Evolutionary conservation across 352 stramenopile genomes (phyloP).

Genomic region (Pythium scleroteichum): DNA sequence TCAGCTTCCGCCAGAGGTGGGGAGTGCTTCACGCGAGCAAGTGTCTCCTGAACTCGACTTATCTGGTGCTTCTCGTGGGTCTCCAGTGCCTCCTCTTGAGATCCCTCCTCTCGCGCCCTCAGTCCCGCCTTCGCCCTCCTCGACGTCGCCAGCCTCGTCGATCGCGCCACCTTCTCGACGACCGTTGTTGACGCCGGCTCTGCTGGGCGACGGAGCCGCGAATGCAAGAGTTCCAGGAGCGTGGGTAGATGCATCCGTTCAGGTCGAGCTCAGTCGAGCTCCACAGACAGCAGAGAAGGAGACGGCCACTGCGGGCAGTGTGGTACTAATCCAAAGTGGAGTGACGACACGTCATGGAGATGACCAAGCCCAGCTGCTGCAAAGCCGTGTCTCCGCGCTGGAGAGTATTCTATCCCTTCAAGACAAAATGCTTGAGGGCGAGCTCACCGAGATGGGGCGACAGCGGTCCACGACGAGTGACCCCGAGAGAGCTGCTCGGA

Average conservation of each 20-base stretch:
- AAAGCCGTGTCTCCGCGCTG: slow-evolving; percentile 50
- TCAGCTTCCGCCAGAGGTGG: background rate
- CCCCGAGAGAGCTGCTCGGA: slow-evolving; percentile 18
- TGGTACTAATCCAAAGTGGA: background rate
- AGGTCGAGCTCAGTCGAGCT: background rate
- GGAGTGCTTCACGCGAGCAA: background rate
- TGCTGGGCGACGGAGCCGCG: background rate
- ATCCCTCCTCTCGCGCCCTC: background rate
- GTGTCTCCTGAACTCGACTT: slow-evolving; percentile 18
- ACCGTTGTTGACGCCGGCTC: slow-evolving; percentile 20
- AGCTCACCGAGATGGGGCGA: slow-evolving; percentile 33
- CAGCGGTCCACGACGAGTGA: slow-evolving; percentile 7
- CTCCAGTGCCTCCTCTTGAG: background rate
- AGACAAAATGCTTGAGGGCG: slow-evolving; percentile 45
- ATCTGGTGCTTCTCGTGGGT: slow-evolving; percentile 12
- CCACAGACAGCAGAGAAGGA: background rate
- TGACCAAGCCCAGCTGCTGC: slow-evolving; percentile 32
- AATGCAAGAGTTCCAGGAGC: no score
- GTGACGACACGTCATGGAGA: background rate
- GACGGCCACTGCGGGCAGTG: no score
- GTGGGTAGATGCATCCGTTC: background rate
- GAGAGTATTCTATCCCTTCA: slow-evolving; percentile 64
- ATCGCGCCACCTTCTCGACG: background rate
- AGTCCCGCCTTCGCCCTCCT: background rate
- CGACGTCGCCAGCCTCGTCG: background rate